These are phyloP conservation scores for Glycine latifolia DNA, from an alignment of 306 rosid genomes.

Conservation along the genomic window DNA sequence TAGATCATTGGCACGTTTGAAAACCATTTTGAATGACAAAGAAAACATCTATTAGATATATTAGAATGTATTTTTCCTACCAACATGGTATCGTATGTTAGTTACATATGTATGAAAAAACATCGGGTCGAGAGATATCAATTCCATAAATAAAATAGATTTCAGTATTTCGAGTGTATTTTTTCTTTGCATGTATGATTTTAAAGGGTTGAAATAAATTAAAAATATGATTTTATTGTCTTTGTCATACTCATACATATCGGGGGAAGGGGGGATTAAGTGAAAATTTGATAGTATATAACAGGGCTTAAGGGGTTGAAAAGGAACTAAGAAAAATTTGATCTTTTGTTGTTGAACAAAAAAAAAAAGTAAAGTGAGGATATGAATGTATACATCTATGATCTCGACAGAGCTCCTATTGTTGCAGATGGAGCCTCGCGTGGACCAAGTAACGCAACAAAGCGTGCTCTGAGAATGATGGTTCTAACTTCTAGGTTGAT, in stretches of 20 bases:
- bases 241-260: not conserved
- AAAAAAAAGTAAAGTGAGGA: not conserved
- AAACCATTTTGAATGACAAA: slow-evolving; percentile 28
- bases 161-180: not conserved
- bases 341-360: not conserved
- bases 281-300: not conserved
- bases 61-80: slow-evolving; percentile 1
- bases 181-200: slow-evolving; percentile 32
- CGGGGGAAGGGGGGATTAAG: not conserved
- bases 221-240: not conserved
- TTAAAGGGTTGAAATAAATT: slow-evolving; percentile 20
- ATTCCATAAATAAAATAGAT: not conserved
- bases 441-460: not conserved
- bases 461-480: slow-evolving; percentile 32
- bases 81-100: not conserved
- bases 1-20: slow-evolving; percentile 9
- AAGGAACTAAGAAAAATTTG: not conserved
- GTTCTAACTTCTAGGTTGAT: not conserved
- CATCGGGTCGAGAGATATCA: too few species aligned
- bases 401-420: not conserved
- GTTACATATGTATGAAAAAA: too few species aligned
- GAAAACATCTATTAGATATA: slow-evolving; percentile 11
- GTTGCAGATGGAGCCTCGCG: slow-evolving; percentile 14
- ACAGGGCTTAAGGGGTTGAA: not conserved
- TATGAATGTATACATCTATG: not conserved